Base-by-base conservation (phyloP, 352 stramenopile genomes). In the Blastocystis sp. region DNA sequence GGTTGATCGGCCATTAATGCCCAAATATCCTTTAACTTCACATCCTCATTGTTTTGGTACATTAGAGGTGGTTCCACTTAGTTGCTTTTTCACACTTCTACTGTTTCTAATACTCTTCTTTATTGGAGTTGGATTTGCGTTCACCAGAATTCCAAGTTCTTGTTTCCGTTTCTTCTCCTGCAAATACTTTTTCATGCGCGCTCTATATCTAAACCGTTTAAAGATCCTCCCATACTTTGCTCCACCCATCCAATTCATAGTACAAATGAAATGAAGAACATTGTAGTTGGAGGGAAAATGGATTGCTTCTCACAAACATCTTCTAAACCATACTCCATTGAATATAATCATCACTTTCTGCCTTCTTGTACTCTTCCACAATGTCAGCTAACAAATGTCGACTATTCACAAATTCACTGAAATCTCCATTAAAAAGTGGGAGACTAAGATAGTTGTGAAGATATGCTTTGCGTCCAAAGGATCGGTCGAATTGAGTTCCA, bases 371-470 rank as follows among this genome's bases (percentile, higher is more conserved):
- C 66, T 89, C 78, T 40, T 89, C 40, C 0, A 78, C 44, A 30
- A 89, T 37, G 24, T 79, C 78, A 11, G n/a, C 6, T 27, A 89
- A 27, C 22, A 62, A 9, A 22, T 89, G 53, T 22, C 78, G 33
- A 42, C 66, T 76, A 33, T 60, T 56, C 51, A 48, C 69, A 33
- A 79, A 89, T 33, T 79, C 93, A 51, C 22, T 68, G 42, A 60
- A 51, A 35, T 89, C 60, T 57, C 48, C 51, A 57, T 89, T 73
- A 54, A 99, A 99, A 93, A 99, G 98, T 54, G 96, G 96, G 90
- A 99, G 95, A 90, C 97, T 95, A 70, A 95, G 93, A 94, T 99
- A 99, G 90, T 98, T 98, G 87, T 99, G 96, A 64, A 99, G 95
- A 93, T 99, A 99, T 40, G 97, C 97, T 90, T 98, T 98, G 79